Base-by-base conservation (phyloP, 176 grass and related monocot genomes). In the Triticum turgidum region DNA sequence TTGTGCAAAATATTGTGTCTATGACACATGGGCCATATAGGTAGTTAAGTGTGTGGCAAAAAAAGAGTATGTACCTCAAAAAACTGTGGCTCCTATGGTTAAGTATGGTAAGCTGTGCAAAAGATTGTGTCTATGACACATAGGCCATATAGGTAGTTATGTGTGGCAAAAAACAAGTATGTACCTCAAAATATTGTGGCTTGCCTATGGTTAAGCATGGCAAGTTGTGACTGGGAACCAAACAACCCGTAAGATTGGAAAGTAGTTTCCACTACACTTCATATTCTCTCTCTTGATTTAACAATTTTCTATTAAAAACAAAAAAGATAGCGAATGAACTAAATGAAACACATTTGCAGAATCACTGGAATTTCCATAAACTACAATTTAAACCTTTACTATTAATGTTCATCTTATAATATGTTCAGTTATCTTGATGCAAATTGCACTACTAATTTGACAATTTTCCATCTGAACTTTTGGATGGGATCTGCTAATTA, bases 301-400 rank as follows among this genome's bases (percentile, higher is more conserved):
- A 30, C 47, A 59, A 47, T 24, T 54, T 65, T 74, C 13, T 59
- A 80, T 3, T 80, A 21, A 63, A 80, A 69, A 54, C 6, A 72
- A 78, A 85, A 35, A 61, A 80, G 25, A 85, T 66, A 78, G 38
- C 0, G 6, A 5, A 54, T 82, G 13, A 85, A 54, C 17, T 21
- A 35, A 88, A 85, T 35, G 76, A 42, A 82, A 42, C 32, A 78
- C 81, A 77, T 62, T 63, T 65, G 33, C 29, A 81, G 13, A 71
- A 71, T 71, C 39, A 51, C 45, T 73, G 22, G 22, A 90, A 86
- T 14, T 65, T 35, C 9, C 39, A 67, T 39, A 27, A 52, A 32
- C 15, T 80, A 77, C 11, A 45, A 79, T 73, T 73, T 74, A 21
- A 76, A 77, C 11, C 22, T 15, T 25, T 37, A 83, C 24, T 41